A percentile compares a stretch with the other conserved stretches of the same genome.
Evolutionary conservation across 495 filamentous ascomycete genomes (phyloP).

Genomic region (Apiosordaria backusii): DNA sequence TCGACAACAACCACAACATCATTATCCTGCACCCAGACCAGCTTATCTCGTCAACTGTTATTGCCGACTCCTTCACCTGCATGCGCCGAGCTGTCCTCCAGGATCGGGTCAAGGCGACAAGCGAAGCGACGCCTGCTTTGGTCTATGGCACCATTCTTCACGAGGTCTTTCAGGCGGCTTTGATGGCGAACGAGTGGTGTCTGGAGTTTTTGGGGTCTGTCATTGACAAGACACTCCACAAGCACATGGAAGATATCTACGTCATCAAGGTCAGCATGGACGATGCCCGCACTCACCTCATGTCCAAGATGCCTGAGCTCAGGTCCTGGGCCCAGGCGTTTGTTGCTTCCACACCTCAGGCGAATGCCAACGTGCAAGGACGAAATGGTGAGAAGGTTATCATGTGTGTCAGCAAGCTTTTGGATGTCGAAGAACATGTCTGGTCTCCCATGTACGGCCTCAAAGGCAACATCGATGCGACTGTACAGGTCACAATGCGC

Average conservation of each 20-base stretch:
- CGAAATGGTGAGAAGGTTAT: constrained; percentile 66
- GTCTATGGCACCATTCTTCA: constrained; percentile 91
- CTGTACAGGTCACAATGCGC: constrained; percentile 80
- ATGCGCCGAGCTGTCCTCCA: constrained; percentile 85
- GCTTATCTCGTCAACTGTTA: constrained; percentile 86
- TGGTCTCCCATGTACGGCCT: constrained; percentile 97
- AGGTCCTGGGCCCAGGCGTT: constrained; percentile 80
- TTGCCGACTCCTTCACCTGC: constrained; percentile 90
- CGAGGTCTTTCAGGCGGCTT: constrained; percentile 86
- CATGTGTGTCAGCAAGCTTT: constrained; percentile 85
- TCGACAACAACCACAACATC: constrained; percentile 75
- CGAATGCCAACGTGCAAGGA: constrained; percentile 71
- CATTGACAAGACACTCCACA: constrained; percentile 61
- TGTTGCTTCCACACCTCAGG: constrained; percentile 65
- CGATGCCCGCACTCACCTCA: constrained; percentile 70
- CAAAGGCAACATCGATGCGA: constrained; percentile 98
- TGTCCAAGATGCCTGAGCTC: constrained; percentile 72
- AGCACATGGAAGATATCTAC: constrained; percentile 81
- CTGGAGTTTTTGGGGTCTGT: constrained; percentile 56
- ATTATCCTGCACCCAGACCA: constrained; percentile 94
- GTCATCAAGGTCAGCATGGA: constrained; percentile 69
- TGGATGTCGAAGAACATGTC: constrained; percentile 95
- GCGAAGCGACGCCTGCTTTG: constrained; percentile 68
- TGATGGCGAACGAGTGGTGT: constrained; percentile 82
- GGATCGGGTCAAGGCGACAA: constrained; percentile 84